Conservation (phyloP, 2,329 filamentous ascomycete species). For the Pestalotiopsis fici region DNA sequence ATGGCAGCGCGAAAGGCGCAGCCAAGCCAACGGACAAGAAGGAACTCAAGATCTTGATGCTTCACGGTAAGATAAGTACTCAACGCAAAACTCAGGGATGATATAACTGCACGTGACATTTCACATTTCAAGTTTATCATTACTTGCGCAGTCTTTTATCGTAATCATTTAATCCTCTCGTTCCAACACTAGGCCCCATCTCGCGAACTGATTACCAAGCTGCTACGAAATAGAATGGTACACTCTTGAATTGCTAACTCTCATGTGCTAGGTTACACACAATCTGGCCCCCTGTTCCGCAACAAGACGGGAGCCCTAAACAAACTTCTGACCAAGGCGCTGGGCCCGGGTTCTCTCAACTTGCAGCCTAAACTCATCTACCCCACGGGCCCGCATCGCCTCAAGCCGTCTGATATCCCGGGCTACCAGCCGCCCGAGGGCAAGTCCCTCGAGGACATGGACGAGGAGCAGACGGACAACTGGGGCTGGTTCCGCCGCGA, state of each 20-base stretch:
- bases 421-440: slow-evolving; percentile 56
- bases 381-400: slow-evolving; percentile 67
- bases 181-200: neutral
- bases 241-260: neutral
- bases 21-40: slow-evolving; percentile 41
- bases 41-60: slow-evolving; percentile 71
- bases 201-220: neutral
- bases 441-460: slow-evolving; percentile 38
- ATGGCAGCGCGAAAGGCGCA: slow-evolving; percentile 13
- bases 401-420: slow-evolving; percentile 68
- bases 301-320: slow-evolving; percentile 86
- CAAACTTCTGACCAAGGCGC: slow-evolving; percentile 75
- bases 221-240: neutral
- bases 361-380: slow-evolving; percentile 61
- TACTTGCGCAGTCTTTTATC: no score
- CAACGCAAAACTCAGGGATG: neutral
- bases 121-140: no score
- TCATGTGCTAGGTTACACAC: slow-evolving; percentile 72
- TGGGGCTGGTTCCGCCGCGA: slow-evolving; percentile 84
- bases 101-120: no score
- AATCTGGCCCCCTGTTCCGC: slow-evolving; percentile 83
- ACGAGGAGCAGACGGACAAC: slow-evolving; percentile 59
- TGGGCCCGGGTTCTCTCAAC: slow-evolving; percentile 57
- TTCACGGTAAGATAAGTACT: slow-evolving; percentile 59
- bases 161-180: neutral